Conservation (phyloP, 139 green algal genomes). For the Micromonas commoda region DNA sequence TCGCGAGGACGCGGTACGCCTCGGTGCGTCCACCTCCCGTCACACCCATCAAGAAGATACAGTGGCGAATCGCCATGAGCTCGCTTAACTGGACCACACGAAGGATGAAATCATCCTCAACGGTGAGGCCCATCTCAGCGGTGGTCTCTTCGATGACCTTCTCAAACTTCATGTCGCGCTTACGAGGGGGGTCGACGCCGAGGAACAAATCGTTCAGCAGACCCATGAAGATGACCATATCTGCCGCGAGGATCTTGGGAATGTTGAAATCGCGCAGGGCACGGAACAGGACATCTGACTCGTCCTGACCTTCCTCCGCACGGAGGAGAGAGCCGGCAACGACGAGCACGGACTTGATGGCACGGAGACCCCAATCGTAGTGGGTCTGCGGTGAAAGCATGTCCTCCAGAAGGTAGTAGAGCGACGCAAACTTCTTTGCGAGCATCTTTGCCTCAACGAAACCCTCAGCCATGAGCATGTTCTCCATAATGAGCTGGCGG, state of each 20-base stretch:
- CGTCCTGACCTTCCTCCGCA: constrained; percentile 69
- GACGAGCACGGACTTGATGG: constrained; percentile 78
- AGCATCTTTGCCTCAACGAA: constrained; percentile 75
- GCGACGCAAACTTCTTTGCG: constrained; percentile 71
- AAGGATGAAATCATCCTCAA: constrained; percentile 70
- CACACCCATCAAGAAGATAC: constrained; percentile 79
- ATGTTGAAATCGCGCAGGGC: constrained; percentile 80
- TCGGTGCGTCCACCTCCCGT: constrained; percentile 66
- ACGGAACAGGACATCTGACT: constrained; percentile 74
- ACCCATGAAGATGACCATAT: constrained; percentile 81
- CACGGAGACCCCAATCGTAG: constrained; percentile 75
- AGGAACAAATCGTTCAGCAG: constrained; percentile 77
- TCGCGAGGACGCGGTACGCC: constrained; percentile 69
- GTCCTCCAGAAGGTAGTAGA: constrained; percentile 78
- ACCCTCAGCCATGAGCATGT: constrained; percentile 81
- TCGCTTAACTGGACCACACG: constrained; percentile 69
- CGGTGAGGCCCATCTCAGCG: constrained; percentile 49
- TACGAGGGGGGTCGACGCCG: constrained; percentile 62
- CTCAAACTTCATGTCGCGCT: constrained; percentile 64
- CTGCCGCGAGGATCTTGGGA: constrained; percentile 68
- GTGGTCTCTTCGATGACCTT: constrained; percentile 50
- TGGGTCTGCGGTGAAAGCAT: constrained; percentile 77
- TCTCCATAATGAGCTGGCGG: constrained; percentile 80
- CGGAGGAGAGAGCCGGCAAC: constrained; percentile 64
- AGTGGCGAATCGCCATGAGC: constrained; percentile 75